Evolutionary conservation across 1,284 basidiomycete species (phyloP).

Genomic region (Ceratobasidium sp.): DNA sequence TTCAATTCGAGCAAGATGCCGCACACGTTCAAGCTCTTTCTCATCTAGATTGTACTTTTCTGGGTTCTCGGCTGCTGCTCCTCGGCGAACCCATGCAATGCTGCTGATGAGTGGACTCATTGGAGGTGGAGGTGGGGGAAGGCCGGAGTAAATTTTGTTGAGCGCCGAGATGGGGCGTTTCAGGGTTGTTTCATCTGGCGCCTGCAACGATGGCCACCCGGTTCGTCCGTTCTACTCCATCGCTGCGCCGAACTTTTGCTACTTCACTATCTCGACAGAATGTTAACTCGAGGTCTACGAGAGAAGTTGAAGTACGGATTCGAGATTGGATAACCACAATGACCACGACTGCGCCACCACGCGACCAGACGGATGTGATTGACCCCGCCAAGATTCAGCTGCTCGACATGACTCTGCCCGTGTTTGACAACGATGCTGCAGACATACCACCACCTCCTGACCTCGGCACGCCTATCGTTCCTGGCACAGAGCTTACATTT

Average conservation of each 20-base stretch:
- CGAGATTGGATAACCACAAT: constrained; percentile 31
- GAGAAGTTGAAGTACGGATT: constrained; percentile 7
- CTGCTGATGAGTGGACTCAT: constrained; percentile 61
- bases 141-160: constrained; percentile 39
- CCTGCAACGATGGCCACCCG: constrained; percentile 3
- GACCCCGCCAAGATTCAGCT: constrained; percentile 29
- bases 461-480: neutral
- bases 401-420: constrained; percentile 33
- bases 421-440: neutral
- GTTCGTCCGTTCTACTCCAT: neutral
- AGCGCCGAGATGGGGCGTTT: constrained; percentile 36
- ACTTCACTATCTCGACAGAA: constrained; percentile 1
- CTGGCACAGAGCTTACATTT: constrained; percentile 66
- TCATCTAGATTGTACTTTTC: constrained; percentile 92
- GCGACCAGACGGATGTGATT: constrained; percentile 29
- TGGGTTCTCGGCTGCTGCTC: constrained; percentile 80
- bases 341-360: neutral
- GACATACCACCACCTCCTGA: constrained; percentile 6
- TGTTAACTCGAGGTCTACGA: constrained; percentile 9
- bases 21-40: constrained; percentile 89
- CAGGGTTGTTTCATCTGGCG: constrained; percentile 15
- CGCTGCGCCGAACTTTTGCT: neutral
- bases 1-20: constrained; percentile 86
- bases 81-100: constrained; percentile 82
- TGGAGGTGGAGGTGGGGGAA: neutral